These are phyloP conservation scores for Aspergillus ochraceus DNA, from an alignment of 2,329 filamentous ascomycete species.

Conservation along the genomic window DNA sequence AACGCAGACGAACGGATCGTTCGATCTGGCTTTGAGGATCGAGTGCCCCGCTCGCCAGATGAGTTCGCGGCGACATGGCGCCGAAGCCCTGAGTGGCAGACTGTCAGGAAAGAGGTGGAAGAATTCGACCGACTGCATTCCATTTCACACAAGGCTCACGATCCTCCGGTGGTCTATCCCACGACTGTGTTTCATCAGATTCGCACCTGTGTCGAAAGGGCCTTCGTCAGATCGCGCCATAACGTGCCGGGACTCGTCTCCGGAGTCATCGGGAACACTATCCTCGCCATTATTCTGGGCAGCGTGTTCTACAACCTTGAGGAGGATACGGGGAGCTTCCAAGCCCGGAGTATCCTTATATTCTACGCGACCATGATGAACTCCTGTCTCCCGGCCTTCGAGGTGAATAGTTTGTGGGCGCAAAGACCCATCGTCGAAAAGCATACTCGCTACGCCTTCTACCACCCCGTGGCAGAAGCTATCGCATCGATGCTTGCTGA, in stretches of 20 bases:
- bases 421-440: conserved; percentile 15
- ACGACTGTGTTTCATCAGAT: conserved; percentile 29
- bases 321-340: not conserved
- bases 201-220: not conserved
- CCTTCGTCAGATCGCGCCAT: not conserved
- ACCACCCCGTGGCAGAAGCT: conserved; percentile 6
- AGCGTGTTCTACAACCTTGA: not conserved
- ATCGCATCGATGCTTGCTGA: conserved; percentile 4
- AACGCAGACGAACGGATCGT: conserved; percentile 62
- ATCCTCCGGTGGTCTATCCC: conserved; percentile 42
- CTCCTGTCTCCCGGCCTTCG: not conserved
- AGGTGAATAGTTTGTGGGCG: conserved; percentile 65
- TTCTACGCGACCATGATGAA: conserved; percentile 1
- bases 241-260: conserved; percentile 77
- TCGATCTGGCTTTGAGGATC: conserved; percentile 60
- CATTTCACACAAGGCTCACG: conserved; percentile 41
- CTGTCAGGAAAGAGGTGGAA: conserved; percentile 45
- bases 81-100: conserved; percentile 49
- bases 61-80: conserved; percentile 64
- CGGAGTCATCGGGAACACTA: conserved; percentile 82
- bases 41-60: conserved; percentile 66
- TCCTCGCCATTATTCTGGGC: conserved; percentile 58
- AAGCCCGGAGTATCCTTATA: conserved; percentile 44
- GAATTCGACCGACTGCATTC: conserved; percentile 45
- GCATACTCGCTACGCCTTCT: conserved; percentile 14